Percentiles rank a stretch among this genome's conserved stretches.
Conservation (phyloP, 805 yeast genomes). For the Schwanniomyces polymorphus region DNA sequence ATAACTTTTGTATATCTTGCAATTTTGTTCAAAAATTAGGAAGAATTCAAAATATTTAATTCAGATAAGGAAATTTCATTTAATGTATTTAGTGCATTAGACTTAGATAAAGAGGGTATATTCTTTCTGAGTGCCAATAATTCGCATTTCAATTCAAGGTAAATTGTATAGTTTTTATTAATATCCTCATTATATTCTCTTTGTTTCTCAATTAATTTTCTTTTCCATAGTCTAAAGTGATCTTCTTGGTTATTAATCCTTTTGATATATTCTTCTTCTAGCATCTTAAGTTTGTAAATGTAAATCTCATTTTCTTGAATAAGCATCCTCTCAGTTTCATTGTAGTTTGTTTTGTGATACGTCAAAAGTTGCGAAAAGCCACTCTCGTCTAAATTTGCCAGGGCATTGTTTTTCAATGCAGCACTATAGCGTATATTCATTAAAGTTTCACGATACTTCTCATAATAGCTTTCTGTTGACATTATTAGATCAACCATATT, state of each 20-base stretch:
- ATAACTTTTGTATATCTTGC: too few relatives aligned
- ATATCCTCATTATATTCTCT: slow-evolving; percentile 55
- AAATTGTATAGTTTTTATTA: slow-evolving; percentile 36
- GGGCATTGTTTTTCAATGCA: not conserved
- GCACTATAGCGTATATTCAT: slow-evolving; percentile 47
- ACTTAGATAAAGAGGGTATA: not conserved
- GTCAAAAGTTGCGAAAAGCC: slow-evolving; percentile 38
- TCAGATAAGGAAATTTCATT: not conserved
- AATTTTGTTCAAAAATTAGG: not conserved
- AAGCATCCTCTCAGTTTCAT: slow-evolving; percentile 37
- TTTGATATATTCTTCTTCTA: slow-evolving; percentile 45
- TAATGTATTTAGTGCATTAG: not conserved
- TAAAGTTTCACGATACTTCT: slow-evolving; percentile 60
- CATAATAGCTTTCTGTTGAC: slow-evolving; percentile 80
- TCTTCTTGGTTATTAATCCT: slow-evolving; percentile 50
- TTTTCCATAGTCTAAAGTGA: slow-evolving; percentile 64
- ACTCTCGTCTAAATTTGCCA: slow-evolving; percentile 17
- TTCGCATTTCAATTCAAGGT: slow-evolving; percentile 34
- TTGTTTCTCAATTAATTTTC: slow-evolving; percentile 54
- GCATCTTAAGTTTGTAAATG: slow-evolving; percentile 41
- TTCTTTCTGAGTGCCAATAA: slow-evolving; percentile 10
- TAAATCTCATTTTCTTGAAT: slow-evolving; percentile 48
- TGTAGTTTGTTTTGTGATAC: slow-evolving; percentile 35
- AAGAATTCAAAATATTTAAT: not conserved
- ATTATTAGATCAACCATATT: slow-evolving; percentile 75